phyloP scores from a whole-genome alignment of 352 stramenopile species.

The Blastocystis sp. region DNA sequence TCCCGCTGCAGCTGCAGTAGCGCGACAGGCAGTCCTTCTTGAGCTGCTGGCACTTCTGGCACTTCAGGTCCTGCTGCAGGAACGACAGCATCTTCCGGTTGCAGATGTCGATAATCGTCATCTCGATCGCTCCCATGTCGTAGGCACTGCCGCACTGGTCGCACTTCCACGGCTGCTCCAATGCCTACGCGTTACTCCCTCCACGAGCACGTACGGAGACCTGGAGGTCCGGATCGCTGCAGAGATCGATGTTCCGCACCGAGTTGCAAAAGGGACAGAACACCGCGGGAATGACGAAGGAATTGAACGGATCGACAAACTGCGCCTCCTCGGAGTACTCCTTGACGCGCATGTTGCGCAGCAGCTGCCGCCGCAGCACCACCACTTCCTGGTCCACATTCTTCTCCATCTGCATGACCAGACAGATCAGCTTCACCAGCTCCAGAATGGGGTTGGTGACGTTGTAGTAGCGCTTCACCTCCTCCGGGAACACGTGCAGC shows the following conservation, averaged over 20 bases:
- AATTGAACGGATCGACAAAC: slow-evolving; percentile 88
- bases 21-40: slow-evolving; percentile 78
- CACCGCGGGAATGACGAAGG: slow-evolving; percentile 90
- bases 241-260: slow-evolving; percentile 92
- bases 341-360: slow-evolving; percentile 79
- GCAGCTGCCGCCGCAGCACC: slow-evolving; percentile 71
- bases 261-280: slow-evolving; percentile 92
- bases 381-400: slow-evolving; percentile 80
- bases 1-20: slow-evolving; percentile 80
- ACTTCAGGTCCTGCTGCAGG: slow-evolving; percentile 76
- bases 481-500: slow-evolving; percentile 30
- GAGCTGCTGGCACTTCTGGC: slow-evolving; percentile 78
- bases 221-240: slow-evolving; percentile 84
- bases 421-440: slow-evolving; percentile 90
- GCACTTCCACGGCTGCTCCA: slow-evolving; percentile 59
- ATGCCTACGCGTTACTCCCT: slow-evolving; percentile 27
- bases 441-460: slow-evolving; percentile 84
- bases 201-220: slow-evolving; percentile 70
- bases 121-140: slow-evolving; percentile 70
- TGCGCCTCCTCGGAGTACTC: slow-evolving; percentile 81
- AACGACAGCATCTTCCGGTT: slow-evolving; percentile 1
- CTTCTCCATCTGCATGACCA: slow-evolving; percentile 86
- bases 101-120: slow-evolving; percentile 68
- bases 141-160: slow-evolving; percentile 67
- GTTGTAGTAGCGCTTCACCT: slow-evolving; percentile 22